Base-by-base conservation (phyloP, 2,329 filamentous ascomycete genomes). In the Ophiostoma angusticollis region DNA sequence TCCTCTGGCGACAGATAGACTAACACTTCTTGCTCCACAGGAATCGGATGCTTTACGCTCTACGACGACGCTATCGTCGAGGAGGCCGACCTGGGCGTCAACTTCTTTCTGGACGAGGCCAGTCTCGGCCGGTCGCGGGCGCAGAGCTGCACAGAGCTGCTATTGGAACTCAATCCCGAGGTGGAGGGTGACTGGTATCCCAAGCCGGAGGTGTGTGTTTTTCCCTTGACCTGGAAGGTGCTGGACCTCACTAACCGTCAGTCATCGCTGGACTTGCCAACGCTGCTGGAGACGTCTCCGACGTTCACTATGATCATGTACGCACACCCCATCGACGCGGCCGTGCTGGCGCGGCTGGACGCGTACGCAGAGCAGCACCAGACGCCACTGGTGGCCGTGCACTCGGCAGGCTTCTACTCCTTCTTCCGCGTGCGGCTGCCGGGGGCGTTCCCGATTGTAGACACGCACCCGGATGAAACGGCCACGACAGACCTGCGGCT, bases 151-250 rank as follows among this genome's bases (percentile, higher is more conserved):
- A 78, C 80, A 42, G 77, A 79, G 45, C 67, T 89, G 39, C 67
- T 98, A 31, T 68, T 77, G 45, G 93, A 98, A 58, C 67, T 98
- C 44, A 98, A 98, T 54, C 86, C 87, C 3, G 91, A 96, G 53
- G 91, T 95, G 2, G 61, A 82, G 43, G 89, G 87, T 6, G 68
- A 79, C 52, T 89, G 75, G 68, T 69, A 65, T 45, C 70, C 72
- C 13, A 65, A 67, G 46, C 50, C 58, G 31, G 52, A 67, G 54
- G 68, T 64, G 55, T 52, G 44, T 19, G 4, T 18, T 24, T 30
- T n/a, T 27, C 17, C 11, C n/a, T 31, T 1, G 5, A 7, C 11
- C 2, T 22, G 6, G 4, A 42, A 27, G 40, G 40, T 21, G 33
- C 25, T 16, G 22, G 28, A n/a, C n/a, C n/a, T n/a, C n/a, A n/a